A percentile compares a stretch with the other conserved stretches of the same genome.
phyloP scores from a whole-genome alignment of 2,329 filamentous ascomycete species.

The Fonsecaea multimorphosa region DNA sequence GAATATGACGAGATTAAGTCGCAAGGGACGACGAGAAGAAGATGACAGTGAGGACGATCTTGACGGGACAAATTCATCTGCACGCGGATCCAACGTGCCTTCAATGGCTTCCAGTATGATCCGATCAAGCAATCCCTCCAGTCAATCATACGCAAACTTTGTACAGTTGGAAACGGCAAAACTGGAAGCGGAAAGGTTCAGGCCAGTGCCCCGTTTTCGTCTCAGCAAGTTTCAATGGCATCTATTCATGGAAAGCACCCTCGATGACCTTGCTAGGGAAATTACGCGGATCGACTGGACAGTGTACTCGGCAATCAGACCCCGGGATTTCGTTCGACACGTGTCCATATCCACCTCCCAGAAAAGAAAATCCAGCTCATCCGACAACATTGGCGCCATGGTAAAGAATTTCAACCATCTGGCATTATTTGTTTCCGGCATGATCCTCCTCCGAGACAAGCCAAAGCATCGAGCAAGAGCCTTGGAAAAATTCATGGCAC shows the following conservation, averaged over 20 bases:
- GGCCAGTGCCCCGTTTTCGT: slow-evolving; percentile 70
- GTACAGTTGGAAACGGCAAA: slow-evolving; percentile 76
- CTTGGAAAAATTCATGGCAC: slow-evolving; percentile 93
- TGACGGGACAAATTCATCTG: slow-evolving; percentile 44
- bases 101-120: slow-evolving; percentile 50
- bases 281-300: slow-evolving; percentile 97
- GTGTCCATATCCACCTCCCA: slow-evolving; percentile 76
- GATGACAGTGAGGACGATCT: slow-evolving; percentile 32
- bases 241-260: slow-evolving; percentile 82
- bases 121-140: slow-evolving; percentile 48
- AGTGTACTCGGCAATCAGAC: slow-evolving; percentile 93
- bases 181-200: slow-evolving; percentile 73
- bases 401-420: slow-evolving; percentile 90
- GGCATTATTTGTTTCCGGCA: slow-evolving; percentile 80
- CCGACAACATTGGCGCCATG: slow-evolving; percentile 92
- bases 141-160: slow-evolving; percentile 50
- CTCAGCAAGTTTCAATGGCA: slow-evolving; percentile 89
- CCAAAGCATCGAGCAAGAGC: slow-evolving; percentile 91
- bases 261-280: slow-evolving; percentile 86
- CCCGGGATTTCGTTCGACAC: slow-evolving; percentile 90
- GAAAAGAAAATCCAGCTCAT: slow-evolving; percentile 56
- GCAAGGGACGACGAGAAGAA: slow-evolving; percentile 49
- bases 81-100: slow-evolving; percentile 47
- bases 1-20: slow-evolving; percentile 36
- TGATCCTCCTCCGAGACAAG: slow-evolving; percentile 89